Conservation (phyloP, 2,329 filamentous ascomycete genomes). For the Hysterium pulicare region DNA sequence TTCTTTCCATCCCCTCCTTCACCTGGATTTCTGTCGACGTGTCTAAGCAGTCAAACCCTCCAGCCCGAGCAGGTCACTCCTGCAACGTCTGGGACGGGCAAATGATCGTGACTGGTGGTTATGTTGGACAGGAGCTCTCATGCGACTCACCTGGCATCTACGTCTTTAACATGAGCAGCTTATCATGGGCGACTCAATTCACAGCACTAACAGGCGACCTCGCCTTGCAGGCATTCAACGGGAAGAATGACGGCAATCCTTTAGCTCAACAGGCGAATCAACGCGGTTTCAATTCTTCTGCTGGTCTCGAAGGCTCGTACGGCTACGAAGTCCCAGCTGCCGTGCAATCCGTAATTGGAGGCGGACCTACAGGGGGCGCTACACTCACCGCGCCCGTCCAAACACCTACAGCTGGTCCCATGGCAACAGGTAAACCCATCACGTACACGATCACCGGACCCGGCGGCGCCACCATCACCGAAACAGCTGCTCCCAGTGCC, state of each 20-base stretch:
- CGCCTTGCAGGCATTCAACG: constrained; percentile 38
- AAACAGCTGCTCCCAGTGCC: constrained; percentile 30
- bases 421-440: constrained; percentile 66
- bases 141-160: constrained; percentile 70
- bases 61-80: constrained; percentile 67
- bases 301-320: constrained; percentile 56
- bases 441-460: constrained; percentile 61
- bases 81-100: constrained; percentile 78
- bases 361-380: constrained; percentile 63
- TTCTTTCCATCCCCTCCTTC: constrained; percentile 75
- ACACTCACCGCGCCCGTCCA: constrained; percentile 63
- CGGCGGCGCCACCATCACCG: constrained; percentile 40
- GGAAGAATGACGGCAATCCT: constrained; percentile 34
- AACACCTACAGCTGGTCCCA: constrained; percentile 63
- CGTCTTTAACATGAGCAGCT: constrained; percentile 70
- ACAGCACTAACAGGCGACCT: constrained; percentile 58
- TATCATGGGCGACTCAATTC: constrained; percentile 68
- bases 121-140: constrained; percentile 55
- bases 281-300: constrained; percentile 49
- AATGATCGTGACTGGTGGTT: constrained; percentile 75
- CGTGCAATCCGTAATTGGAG: constrained; percentile 66
- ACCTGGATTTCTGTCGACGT: constrained; percentile 70
- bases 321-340: constrained; percentile 68
- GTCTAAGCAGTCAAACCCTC: constrained; percentile 44
- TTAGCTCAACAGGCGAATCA: constrained; percentile 54